phyloP scores from a whole-genome alignment of 768 basidiomycete genomes.

The Tulasnella sp. region DNA sequence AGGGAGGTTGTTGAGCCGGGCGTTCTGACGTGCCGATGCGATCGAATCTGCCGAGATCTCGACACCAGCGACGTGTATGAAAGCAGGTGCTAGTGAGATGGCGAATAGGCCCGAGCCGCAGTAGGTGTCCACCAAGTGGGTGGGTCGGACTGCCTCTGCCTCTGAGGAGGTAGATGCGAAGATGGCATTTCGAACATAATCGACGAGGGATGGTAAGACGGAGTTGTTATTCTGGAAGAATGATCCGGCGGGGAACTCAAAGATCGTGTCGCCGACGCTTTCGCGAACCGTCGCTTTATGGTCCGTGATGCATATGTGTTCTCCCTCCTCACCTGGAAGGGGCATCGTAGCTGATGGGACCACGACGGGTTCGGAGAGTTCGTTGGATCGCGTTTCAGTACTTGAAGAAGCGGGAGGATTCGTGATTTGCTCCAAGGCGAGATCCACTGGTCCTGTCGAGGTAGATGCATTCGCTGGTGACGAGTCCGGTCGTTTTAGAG shows the following conservation, averaged over 20 bases:
- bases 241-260: conserved; percentile 76
- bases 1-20: conserved; percentile 48
- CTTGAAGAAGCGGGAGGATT: neutral
- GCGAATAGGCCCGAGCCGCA: conserved; percentile 86
- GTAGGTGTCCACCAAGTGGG: conserved; percentile 91
- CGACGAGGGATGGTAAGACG: conserved; percentile 71
- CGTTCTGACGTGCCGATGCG: conserved; percentile 54
- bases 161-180: conserved; percentile 25
- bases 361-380: conserved; percentile 13
- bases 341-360: conserved; percentile 23
- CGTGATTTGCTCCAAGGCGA: neutral
- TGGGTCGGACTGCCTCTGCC: conserved; percentile 24
- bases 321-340: conserved; percentile 27
- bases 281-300: conserved; percentile 75
- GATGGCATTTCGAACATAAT: conserved; percentile 69
- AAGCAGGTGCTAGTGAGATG: conserved; percentile 65
- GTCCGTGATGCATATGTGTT: conserved; percentile 73
- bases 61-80: conserved; percentile 72
- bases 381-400: neutral
- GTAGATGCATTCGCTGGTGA: neutral
- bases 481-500: conserved; percentile 32
- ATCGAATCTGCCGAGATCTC: conserved; percentile 72
- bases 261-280: conserved; percentile 64
- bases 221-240: conserved; percentile 99
- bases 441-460: no score